Evolutionary conservation across 177 flowering plant species (phyloP).

Genomic region (Vitis hybrid): DNA sequence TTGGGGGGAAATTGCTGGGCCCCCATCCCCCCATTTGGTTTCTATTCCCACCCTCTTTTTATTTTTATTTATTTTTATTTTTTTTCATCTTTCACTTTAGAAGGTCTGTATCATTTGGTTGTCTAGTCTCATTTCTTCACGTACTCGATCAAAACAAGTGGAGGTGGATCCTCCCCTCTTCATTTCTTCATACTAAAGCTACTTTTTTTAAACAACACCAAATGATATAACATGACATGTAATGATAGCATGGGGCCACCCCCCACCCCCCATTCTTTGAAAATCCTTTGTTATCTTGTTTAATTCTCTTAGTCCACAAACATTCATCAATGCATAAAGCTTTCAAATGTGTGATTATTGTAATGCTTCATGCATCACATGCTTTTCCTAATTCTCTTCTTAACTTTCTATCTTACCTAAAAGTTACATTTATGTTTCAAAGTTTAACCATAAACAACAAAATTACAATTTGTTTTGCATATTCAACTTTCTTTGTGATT

Average conservation of each 20-base stretch:
- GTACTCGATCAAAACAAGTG: conserved; percentile 18
- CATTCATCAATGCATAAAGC: conserved; percentile 8
- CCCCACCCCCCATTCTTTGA: not conserved
- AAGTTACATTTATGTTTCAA: conserved; percentile 1
- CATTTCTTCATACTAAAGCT: conserved; percentile 24
- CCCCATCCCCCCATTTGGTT: not conserved
- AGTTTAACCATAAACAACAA: conserved; percentile 5
- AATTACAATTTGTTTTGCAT: no score
- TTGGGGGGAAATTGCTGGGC: not conserved
- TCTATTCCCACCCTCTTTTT: no score
- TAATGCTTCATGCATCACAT: conserved; percentile 12
- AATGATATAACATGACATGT: conserved; percentile 22
- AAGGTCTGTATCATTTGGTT: conserved; percentile 35
- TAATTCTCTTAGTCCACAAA: conserved; percentile 3
- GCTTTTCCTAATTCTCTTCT: conserved; percentile 10
- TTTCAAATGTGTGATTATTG: conserved; percentile 28
- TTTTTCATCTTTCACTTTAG: conserved; percentile 12
- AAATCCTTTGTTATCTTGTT: conserved; percentile 9
- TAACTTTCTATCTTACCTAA: conserved; percentile 1
- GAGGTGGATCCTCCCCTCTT: conserved; percentile 6
- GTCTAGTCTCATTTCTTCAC: conserved; percentile 17
- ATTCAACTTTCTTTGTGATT: no score
- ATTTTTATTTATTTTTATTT: not conserved
- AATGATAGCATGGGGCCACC: conserved; percentile 26
- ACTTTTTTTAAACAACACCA: conserved; percentile 15